A percentile compares a stretch with the other conserved stretches of the same genome.
Evolutionary conservation across 2,329 filamentous ascomycete genomes (phyloP).

Genomic region (Plectosphaerella sp.): DNA sequence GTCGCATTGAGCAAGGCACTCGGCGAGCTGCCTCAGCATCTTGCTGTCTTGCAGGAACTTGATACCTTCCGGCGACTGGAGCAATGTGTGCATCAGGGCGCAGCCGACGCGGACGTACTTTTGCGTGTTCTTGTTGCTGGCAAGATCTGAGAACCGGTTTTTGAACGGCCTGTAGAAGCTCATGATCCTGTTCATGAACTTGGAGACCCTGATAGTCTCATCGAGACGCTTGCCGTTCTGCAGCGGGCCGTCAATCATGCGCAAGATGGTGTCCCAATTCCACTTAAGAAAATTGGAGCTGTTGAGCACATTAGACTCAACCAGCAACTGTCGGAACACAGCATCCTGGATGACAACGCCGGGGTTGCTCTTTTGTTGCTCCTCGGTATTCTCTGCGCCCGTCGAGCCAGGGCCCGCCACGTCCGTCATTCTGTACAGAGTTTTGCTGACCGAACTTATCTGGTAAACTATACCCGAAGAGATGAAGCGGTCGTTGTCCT

Average conservation of each 20-base stretch:
- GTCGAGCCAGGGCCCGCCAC: slow-evolving; percentile 29
- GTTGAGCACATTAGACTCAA: slow-evolving; percentile 81
- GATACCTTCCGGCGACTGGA: slow-evolving; percentile 81
- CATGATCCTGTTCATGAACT: slow-evolving; percentile 91
- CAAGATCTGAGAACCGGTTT: slow-evolving; percentile 84
- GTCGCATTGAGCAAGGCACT: slow-evolving; percentile 93
- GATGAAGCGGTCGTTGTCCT: slow-evolving; percentile 67
- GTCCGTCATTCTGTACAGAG: slow-evolving; percentile 72
- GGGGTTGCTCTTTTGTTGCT: slow-evolving; percentile 48
- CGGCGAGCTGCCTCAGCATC: slow-evolving; percentile 85
- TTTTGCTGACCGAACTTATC: slow-evolving; percentile 94
- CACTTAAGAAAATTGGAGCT: slow-evolving; percentile 92
- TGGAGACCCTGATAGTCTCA: slow-evolving; percentile 89
- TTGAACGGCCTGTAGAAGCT: slow-evolving; percentile 98
- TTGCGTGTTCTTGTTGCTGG: slow-evolving; percentile 88
- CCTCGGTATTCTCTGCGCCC: slow-evolving; percentile 44
- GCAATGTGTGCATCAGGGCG: slow-evolving; percentile 76
- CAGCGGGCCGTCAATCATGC: slow-evolving; percentile 87
- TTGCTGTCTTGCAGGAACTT: slow-evolving; percentile 90
- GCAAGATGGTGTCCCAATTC: slow-evolving; percentile 93
- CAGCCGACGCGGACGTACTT: slow-evolving; percentile 91
- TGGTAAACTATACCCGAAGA: slow-evolving; percentile 93
- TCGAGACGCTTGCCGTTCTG: slow-evolving; percentile 88
- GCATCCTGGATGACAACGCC: slow-evolving; percentile 51
- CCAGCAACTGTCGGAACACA: slow-evolving; percentile 58